phyloP scores from a whole-genome alignment of 768 basidiomycete species.

The Fomitopsis pulvina region DNA sequence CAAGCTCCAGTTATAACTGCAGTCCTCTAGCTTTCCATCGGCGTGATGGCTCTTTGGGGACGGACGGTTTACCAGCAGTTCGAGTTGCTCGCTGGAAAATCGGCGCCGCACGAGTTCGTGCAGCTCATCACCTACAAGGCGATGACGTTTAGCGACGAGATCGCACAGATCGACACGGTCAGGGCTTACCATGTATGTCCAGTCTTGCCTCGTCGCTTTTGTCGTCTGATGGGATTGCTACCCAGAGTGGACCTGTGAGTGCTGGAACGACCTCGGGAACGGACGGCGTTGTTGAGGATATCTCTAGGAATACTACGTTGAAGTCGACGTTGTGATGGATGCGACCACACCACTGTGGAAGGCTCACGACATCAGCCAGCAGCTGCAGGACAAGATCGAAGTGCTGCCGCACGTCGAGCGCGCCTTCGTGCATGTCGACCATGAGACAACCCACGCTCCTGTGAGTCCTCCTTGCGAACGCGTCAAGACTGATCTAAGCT shows the following conservation, averaged over 20 bases:
- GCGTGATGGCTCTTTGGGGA: constrained; percentile 73
- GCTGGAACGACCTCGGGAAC: background rate
- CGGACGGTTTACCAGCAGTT: constrained; percentile 78
- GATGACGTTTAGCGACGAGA: constrained; percentile 81
- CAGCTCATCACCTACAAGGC: constrained; percentile 91
- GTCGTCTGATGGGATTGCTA: background rate
- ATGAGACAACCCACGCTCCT: constrained; percentile 80
- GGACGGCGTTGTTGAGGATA: background rate
- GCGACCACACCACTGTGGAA: constrained; percentile 84
- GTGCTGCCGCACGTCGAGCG: constrained; percentile 84
- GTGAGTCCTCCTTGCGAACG: constrained; percentile 27
- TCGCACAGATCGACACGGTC: constrained; percentile 85
- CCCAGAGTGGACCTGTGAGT: constrained; percentile 67
- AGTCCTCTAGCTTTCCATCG: constrained; percentile 57
- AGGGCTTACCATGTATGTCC: constrained; percentile 83
- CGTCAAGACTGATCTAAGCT: background rate
- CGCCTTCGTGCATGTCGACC: constrained; percentile 93
- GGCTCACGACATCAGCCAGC: constrained; percentile 81
- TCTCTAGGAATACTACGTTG: constrained; percentile 79
- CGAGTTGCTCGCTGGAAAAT: constrained; percentile 82
- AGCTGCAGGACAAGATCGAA: constrained; percentile 85
- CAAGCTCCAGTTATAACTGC: constrained; percentile 3
- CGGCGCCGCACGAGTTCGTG: constrained; percentile 85
- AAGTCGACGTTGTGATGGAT: constrained; percentile 92
- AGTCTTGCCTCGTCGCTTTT: background rate